Conservation (phyloP, 2,329 filamentous ascomycete genomes). For the Diaporthe batatas region DNA sequence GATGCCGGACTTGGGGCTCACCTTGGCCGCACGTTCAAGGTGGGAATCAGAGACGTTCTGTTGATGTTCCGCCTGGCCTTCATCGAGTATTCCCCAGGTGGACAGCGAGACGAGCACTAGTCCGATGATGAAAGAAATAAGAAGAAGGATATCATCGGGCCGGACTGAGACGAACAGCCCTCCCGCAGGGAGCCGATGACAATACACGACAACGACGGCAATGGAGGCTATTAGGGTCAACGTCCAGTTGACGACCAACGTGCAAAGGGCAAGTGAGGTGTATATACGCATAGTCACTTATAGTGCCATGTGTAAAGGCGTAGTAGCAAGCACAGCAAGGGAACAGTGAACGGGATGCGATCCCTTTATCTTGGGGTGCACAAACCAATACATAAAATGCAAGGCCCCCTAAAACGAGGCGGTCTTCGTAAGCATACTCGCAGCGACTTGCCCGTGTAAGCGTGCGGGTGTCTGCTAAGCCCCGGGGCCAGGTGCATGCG, state of each 20-base stretch:
- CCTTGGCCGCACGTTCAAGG: slow-evolving; percentile 31
- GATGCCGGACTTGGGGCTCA: neutral
- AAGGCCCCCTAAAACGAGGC: neutral
- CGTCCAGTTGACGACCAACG: slow-evolving; percentile 32
- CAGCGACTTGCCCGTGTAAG: neutral
- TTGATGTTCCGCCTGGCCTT: slow-evolving; percentile 32
- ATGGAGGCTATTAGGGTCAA: slow-evolving; percentile 28
- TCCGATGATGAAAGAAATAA: neutral
- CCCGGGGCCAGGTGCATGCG: neutral
- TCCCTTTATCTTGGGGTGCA: too few species aligned
- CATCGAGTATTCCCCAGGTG: slow-evolving; percentile 25
- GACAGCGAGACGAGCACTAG: neutral
- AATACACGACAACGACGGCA: neutral
- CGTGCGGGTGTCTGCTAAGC: neutral
- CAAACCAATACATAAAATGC: too few species aligned
- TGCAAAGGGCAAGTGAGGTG: slow-evolving; percentile 23
- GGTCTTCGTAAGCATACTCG: neutral
- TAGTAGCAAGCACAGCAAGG: fast-evolving
- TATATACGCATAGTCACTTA: neutral
- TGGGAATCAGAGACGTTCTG: neutral
- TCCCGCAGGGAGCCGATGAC: too few species aligned
- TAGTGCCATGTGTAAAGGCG: neutral
- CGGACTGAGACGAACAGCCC: neutral
- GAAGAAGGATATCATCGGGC: neutral
- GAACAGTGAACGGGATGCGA: too few species aligned